phyloP scores from a whole-genome alignment of 257 asterid genomes.

The Pogostemon cablin region DNA sequence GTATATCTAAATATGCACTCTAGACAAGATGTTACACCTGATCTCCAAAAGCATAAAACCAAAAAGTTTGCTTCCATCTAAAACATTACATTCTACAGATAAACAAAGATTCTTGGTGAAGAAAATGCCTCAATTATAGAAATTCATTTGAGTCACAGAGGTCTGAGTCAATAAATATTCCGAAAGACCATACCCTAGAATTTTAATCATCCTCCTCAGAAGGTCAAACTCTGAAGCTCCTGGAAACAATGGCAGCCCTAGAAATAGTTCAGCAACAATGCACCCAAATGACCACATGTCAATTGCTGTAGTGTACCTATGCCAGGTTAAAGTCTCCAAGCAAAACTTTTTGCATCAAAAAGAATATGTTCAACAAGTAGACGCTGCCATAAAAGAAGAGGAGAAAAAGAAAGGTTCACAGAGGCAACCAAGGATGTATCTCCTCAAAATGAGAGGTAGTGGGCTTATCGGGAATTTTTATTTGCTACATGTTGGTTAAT shows the following conservation, averaged over 20 bases:
- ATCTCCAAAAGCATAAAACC: constrained; percentile 27
- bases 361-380: constrained; percentile 15
- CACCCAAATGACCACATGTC: constrained; percentile 99
- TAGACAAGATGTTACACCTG: not conserved
- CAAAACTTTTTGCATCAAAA: constrained; percentile 33
- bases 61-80: constrained; percentile 8
- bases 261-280: constrained; percentile 92
- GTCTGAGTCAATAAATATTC: constrained; percentile 21
- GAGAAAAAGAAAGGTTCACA: not conserved
- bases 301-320: constrained; percentile 90
- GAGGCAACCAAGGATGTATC: constrained; percentile 10
- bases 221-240: constrained; percentile 99
- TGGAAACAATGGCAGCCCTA: constrained; percentile 96
- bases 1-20: not conserved
- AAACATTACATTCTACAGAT: constrained; percentile 13
- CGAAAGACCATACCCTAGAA: constrained; percentile 70
- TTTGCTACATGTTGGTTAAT: constrained; percentile 16
- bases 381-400: not conserved
- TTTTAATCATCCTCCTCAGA: constrained; percentile 90
- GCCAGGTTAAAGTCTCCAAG: constrained; percentile 57
- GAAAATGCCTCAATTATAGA: constrained; percentile 12
- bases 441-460: constrained; percentile 20
- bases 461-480: constrained; percentile 24
- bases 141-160: constrained; percentile 9
- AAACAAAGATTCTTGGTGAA: not conserved